phyloP scores from a whole-genome alignment of 2,329 filamentous ascomycete genomes.

The Mollisiaceae sp. region DNA sequence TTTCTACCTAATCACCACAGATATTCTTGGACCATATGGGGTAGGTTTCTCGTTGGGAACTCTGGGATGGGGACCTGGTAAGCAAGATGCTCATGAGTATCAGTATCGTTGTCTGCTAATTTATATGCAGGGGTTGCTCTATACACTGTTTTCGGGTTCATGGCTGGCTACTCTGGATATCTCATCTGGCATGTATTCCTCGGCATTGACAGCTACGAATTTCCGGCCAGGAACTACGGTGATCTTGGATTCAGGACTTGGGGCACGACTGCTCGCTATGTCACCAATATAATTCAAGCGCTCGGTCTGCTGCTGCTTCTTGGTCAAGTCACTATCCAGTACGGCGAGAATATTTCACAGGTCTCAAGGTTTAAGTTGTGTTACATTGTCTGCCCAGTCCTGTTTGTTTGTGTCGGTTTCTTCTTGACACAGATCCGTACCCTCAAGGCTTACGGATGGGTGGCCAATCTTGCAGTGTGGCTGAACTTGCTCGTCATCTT shows the following conservation, averaged over 20 bases:
- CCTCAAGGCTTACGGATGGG: conserved; percentile 37
- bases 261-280: conserved; percentile 30
- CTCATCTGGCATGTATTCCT: conserved; percentile 32
- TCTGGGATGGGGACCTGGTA: conserved; percentile 31
- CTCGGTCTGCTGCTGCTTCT: conserved; percentile 29
- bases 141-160: conserved; percentile 32
- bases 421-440: conserved; percentile 41
- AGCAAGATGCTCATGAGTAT: background rate
- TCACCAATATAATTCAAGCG: conserved; percentile 30
- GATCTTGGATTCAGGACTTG: conserved; percentile 34
- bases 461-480: conserved; percentile 40
- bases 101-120: background rate
- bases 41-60: conserved; percentile 31
- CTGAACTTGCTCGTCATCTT: conserved; percentile 41
- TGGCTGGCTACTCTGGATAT: conserved; percentile 35
- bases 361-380: conserved; percentile 31
- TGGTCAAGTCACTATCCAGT: conserved; percentile 32
- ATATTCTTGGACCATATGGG: conserved; percentile 36
- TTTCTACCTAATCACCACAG: conserved; percentile 37
- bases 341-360: conserved; percentile 31
- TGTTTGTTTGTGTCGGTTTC: conserved; percentile 39
- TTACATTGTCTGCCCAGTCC: conserved; percentile 37
- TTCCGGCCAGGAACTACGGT: conserved; percentile 32
- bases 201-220: conserved; percentile 32
- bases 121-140: conserved; percentile 27